Conservation (phyloP, 768 basidiomycete species). For the Zangia roseola region DNA sequence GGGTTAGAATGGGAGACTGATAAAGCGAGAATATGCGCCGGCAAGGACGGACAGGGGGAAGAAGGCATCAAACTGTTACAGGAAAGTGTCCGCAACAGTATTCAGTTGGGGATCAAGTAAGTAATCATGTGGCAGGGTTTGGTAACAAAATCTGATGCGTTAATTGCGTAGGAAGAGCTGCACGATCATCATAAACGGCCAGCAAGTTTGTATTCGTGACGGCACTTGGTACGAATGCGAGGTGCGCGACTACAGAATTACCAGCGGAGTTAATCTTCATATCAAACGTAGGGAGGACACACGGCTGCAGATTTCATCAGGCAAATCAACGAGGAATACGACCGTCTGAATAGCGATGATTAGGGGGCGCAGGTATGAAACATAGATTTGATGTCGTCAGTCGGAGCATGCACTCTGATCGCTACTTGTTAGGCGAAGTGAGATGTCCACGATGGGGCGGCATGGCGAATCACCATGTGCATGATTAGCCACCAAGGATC, state of each 20-base stretch:
- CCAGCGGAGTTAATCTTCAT: conserved; percentile 27
- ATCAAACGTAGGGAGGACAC: conserved; percentile 64
- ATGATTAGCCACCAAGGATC: conserved; percentile 52
- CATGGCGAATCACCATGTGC: conserved; percentile 15
- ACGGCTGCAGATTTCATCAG: conserved; percentile 67
- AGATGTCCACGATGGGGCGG: conserved; percentile 12
- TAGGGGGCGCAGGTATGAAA: conserved; percentile 16
- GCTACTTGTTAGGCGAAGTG: conserved; percentile 13
- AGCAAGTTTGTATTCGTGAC: conserved; percentile 72
- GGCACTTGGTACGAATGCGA: conserved; percentile 78
- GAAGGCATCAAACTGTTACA: conserved; percentile 67
- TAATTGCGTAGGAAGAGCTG: conserved; percentile 70
- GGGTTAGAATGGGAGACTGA: conserved; percentile 69
- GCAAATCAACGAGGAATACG: conserved; percentile 75
- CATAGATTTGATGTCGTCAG: conserved; percentile 8
- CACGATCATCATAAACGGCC: conserved; percentile 74
- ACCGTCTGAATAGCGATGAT: conserved; percentile 50
- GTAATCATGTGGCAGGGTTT: conserved; percentile 17
- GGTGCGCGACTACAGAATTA: conserved; percentile 41
- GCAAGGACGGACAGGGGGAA: conserved; percentile 53
- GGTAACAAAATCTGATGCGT: conserved; percentile 7
- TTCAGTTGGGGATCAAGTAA: conserved; percentile 58
- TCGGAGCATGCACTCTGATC: conserved; percentile 5
- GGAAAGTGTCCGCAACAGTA: conserved; percentile 48
- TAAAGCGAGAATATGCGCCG: conserved; percentile 56